Percentiles rank a stretch among this genome's conserved stretches.
Conservation (phyloP, 345 rosid genomes). For the Excoecaria agallocha region DNA sequence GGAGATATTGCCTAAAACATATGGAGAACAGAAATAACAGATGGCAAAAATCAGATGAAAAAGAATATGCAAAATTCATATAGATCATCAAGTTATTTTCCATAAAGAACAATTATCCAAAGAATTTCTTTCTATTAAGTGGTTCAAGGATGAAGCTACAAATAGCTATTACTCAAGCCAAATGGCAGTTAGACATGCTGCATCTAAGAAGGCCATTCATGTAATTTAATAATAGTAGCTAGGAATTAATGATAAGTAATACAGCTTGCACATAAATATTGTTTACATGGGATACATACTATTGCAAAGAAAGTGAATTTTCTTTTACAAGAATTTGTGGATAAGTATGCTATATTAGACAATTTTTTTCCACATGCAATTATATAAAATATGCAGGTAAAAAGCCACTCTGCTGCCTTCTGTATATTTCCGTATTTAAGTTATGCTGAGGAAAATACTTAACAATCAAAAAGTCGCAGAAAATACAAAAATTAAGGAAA, state of each 20-base stretch:
- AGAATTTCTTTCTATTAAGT: background rate
- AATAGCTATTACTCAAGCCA: background rate
- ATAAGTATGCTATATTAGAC: background rate
- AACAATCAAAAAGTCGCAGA: background rate
- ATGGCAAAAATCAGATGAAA: background rate
- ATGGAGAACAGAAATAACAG: background rate
- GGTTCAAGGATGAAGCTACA: background rate
- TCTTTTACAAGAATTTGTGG: too few relatives aligned
- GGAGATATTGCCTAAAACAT: too few relatives aligned
- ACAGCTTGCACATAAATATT: background rate
- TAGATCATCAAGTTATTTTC: background rate
- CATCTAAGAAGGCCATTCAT: background rate
- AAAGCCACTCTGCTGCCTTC: background rate
- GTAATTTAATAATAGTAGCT: background rate
- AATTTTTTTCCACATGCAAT: background rate
- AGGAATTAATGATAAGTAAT: background rate
- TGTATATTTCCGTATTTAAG: too few relatives aligned
- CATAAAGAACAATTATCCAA: background rate
- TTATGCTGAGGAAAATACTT: too few relatives aligned
- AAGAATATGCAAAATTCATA: background rate
- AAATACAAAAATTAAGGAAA: conserved; percentile 1
- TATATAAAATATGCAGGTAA: background rate
- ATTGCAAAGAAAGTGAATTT: too few relatives aligned
- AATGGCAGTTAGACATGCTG: background rate
- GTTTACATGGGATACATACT: too few relatives aligned